Evolutionary conservation across 1,284 basidiomycete species (phyloP).

Genomic region (Fomes fomentarius): DNA sequence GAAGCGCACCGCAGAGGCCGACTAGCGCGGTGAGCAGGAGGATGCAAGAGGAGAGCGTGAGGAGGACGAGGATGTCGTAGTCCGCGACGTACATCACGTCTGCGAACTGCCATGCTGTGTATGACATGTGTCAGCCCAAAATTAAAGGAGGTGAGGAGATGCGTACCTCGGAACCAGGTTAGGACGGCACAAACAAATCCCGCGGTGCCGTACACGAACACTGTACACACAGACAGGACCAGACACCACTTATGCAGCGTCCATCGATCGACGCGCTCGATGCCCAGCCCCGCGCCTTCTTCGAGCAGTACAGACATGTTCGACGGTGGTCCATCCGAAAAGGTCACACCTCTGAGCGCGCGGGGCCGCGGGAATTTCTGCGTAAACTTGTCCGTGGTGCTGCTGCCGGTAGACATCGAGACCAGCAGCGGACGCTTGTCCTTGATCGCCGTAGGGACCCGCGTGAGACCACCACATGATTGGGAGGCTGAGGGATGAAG

Average conservation of each 20-base stretch:
- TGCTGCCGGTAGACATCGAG: slow-evolving; percentile 30
- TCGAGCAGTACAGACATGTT: slow-evolving; percentile 33
- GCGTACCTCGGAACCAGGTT: slow-evolving; percentile 64
- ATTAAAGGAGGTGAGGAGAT: neutral
- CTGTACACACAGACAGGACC: slow-evolving; percentile 50
- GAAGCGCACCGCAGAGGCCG: slow-evolving; percentile 68
- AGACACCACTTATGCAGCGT: slow-evolving; percentile 60
- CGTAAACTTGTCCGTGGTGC: slow-evolving; percentile 50
- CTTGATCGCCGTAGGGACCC: slow-evolving; percentile 17
- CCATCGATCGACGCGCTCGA: slow-evolving; percentile 49
- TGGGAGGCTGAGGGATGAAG: neutral
- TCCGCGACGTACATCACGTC: slow-evolving; percentile 59
- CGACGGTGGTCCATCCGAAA: slow-evolving; percentile 19
- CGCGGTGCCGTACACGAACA: slow-evolving; percentile 52
- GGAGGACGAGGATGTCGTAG: slow-evolving; percentile 60
- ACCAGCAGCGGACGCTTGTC: slow-evolving; percentile 23
- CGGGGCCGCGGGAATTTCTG: slow-evolving; percentile 54
- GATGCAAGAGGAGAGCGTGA: slow-evolving; percentile 61
- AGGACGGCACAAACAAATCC: slow-evolving; percentile 50
- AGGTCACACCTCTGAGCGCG: slow-evolving; percentile 35
- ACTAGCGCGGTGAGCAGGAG: slow-evolving; percentile 65
- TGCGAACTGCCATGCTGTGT: slow-evolving; percentile 51
- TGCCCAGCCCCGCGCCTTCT: slow-evolving; percentile 42
- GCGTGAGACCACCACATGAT: neutral
- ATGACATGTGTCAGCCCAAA: slow-evolving; percentile 1